Percentiles rank a stretch among this genome's conserved stretches.
Evolutionary conservation across 192 early-diverging fungal species (phyloP).

Genomic region (Backusella tarrabulga): DNA sequence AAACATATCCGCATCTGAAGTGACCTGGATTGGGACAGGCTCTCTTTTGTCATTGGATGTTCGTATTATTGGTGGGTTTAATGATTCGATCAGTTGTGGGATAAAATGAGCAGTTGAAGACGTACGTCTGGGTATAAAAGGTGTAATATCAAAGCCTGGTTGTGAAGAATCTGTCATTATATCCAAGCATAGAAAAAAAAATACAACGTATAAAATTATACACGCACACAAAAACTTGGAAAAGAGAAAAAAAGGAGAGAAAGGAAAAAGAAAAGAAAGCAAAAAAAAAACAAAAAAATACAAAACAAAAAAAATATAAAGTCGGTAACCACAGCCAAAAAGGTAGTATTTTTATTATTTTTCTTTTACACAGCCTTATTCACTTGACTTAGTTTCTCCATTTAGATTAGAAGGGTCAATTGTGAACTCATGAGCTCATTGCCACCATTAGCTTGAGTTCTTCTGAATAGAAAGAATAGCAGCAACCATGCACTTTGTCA

Average conservation of each 20-base stretch:
- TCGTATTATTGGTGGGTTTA: conserved; percentile 7
- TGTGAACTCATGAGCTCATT: not conserved
- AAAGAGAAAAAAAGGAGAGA: not conserved
- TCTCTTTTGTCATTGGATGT: not conserved
- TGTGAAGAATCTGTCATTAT: not conserved
- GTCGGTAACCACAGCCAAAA: not conserved
- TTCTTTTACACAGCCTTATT: not conserved
- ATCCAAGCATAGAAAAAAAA: conserved; percentile 3
- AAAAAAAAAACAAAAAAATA: not conserved
- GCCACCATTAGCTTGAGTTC: not conserved
- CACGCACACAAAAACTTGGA: not conserved
- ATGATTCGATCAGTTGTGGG: conserved; percentile 13
- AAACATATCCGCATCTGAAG: conserved; percentile 19
- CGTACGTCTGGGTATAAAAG: conserved; percentile 25
- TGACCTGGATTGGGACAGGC: conserved; percentile 17
- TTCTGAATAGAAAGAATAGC: not conserved
- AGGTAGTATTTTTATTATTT: not conserved
- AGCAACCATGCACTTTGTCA: not conserved
- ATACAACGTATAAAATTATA: not conserved
- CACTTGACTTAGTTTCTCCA: not conserved
- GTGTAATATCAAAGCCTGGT: conserved; percentile 16
- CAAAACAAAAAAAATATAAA: not conserved
- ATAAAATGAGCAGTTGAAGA: conserved; percentile 13
- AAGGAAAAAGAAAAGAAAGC: not conserved
- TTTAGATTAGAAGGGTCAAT: not conserved